Evolutionary conservation across 306 rosid species (phyloP).

Genomic region (Aeschynomene evenia): DNA sequence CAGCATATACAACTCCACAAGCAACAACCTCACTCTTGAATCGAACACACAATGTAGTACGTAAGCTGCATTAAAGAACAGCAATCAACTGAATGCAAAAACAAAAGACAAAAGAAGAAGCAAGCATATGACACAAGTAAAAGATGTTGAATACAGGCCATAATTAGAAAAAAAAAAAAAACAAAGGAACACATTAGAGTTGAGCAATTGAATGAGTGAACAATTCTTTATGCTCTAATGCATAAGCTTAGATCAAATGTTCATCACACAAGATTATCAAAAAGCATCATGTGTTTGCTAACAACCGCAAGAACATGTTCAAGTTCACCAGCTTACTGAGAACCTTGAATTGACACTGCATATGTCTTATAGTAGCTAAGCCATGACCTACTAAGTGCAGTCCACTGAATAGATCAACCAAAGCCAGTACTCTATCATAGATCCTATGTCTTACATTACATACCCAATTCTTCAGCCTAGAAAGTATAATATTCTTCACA

Average conservation of each 20-base stretch:
- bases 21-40: slow-evolving; percentile 98
- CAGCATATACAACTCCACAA: slow-evolving; percentile 94
- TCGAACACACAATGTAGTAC: slow-evolving; percentile 87
- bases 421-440: too few species aligned
- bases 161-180: background rate
- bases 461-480: background rate
- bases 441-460: too few species aligned
- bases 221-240: background rate
- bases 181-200: background rate
- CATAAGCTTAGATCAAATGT: background rate
- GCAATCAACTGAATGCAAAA: background rate
- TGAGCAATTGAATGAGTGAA: background rate
- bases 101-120: background rate
- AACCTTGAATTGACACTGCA: background rate
- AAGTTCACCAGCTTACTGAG: background rate
- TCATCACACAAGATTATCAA: slow-evolving; percentile 6
- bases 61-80: slow-evolving; percentile 59
- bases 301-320: slow-evolving; percentile 12
- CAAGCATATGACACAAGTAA: background rate
- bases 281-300: background rate
- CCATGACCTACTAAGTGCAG: too few species aligned
- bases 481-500: background rate
- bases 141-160: background rate
- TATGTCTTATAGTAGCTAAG: too few species aligned
- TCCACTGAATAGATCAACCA: too few species aligned